These are phyloP conservation scores for Diaporthe sp. DNA, from an alignment of 2,329 filamentous ascomycete genomes.

Conservation along the genomic window DNA sequence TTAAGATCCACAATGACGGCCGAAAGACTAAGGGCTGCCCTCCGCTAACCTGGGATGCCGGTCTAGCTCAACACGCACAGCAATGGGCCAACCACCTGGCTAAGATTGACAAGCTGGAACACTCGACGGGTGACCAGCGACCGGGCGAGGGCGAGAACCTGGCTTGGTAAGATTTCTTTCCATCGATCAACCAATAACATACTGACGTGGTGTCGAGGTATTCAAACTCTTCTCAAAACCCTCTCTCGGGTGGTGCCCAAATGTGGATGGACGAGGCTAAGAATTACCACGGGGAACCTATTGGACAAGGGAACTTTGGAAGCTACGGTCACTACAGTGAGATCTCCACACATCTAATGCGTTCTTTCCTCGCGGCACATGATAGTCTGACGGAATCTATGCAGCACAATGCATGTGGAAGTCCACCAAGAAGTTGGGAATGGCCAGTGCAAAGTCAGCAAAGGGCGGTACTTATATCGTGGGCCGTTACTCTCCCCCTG, in stretches of 20 bases:
- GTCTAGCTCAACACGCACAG: slow-evolving; percentile 46
- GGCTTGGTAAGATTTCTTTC: slow-evolving; percentile 40
- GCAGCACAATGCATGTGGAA: slow-evolving; percentile 49
- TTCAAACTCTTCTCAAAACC: slow-evolving; percentile 37
- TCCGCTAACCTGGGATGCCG: slow-evolving; percentile 46
- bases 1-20: slow-evolving; percentile 47
- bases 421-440: slow-evolving; percentile 48
- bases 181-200: neutral
- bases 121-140: slow-evolving; percentile 46
- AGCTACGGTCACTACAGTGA: slow-evolving; percentile 52
- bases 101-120: slow-evolving; percentile 45
- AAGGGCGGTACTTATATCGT: slow-evolving; percentile 49
- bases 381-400: neutral
- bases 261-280: slow-evolving; percentile 51
- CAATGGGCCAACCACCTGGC: slow-evolving; percentile 48
- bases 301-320: slow-evolving; percentile 50
- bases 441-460: slow-evolving; percentile 45
- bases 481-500: slow-evolving; percentile 50
- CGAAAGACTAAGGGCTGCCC: slow-evolving; percentile 44
- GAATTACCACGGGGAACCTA: slow-evolving; percentile 50
- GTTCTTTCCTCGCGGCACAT: neutral
- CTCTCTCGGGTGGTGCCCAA: slow-evolving; percentile 45
- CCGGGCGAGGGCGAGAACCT: slow-evolving; percentile 52
- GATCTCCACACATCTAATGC: neutral
- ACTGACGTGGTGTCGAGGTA: slow-evolving; percentile 35